Evolutionary conservation across 306 rosid genomes (phyloP), one percentile per base, ranked within the genome.

Genomic region (Mucuna pruriens): DNA sequence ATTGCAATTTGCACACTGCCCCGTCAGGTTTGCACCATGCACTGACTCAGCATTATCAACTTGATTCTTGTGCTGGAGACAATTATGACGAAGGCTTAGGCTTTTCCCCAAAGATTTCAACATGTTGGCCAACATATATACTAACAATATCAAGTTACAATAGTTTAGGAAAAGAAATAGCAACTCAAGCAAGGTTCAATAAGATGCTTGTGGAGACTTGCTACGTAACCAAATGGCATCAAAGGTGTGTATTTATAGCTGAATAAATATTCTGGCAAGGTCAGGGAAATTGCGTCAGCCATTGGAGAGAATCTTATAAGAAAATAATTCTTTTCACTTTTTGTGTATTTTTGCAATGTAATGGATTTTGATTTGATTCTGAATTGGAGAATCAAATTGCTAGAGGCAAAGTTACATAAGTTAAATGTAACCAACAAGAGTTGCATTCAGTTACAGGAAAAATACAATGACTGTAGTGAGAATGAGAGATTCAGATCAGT

Each of bases 51-150:
- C 51, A 0, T 57, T 58, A 11, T 26, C 40, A 45, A 71, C 81
- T 34, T 80, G 49, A n/a, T 63, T 80, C 73, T 83, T 82, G 1
- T 71, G 33, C 46, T 58, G 51, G 29, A 74, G 8, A 39, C 42
- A 4, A 4, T 61, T 26, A 9, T 22, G 38, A 29, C 46, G 65
- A 72, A 86, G 75, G 77, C 46, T 70, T 11, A 52, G 16, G 46
- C 70, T 38, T 48, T 72, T 77, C 22, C 48, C 12, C 0, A 82
- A 40, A 52, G 72, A 68, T 68, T 80, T 83, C 58, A 85, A 81
- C 85, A 86, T 84, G 48, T 70, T 33, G 6, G 9, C 6, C 45
- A 45, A 54, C 80, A 38, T 78, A 46, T 46, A 1, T 0, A 58
- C 0, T 76, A 38, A n/a, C n/a, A n/a, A 10, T 49, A n/a, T 20